These are phyloP conservation scores for Tolypocladium endophyticum DNA, from an alignment of 2,329 filamentous ascomycete genomes.

Conservation along the genomic window DNA sequence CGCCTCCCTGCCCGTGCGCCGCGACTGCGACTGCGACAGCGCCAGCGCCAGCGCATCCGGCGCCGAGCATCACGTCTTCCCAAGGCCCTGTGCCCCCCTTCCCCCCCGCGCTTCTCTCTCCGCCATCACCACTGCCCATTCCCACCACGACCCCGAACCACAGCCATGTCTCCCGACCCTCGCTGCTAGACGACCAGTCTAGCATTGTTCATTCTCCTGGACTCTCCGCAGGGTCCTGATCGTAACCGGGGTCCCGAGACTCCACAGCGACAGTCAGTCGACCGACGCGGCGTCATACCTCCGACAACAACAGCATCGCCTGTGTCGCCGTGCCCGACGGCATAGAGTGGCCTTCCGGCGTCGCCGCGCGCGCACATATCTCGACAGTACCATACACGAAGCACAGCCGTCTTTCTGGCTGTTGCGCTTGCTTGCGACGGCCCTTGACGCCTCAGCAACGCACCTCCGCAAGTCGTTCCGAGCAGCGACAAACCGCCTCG, in stretches of 20 bases:
- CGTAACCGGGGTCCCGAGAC: constrained; percentile 5
- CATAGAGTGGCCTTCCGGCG: not conserved
- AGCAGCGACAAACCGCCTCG: not conserved
- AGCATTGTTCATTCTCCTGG: constrained; percentile 10
- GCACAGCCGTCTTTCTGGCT: not conserved
- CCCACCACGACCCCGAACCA: not conserved
- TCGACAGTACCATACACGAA: not conserved
- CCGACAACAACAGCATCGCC: not conserved
- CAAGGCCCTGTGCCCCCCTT: not conserved
- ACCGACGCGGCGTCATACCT: not conserved
- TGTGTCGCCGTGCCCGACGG: not conserved
- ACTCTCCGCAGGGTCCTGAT: constrained; percentile 8
- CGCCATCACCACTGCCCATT: constrained; percentile 3
- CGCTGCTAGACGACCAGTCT: constrained; percentile 13
- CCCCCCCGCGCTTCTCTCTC: constrained; percentile 1
- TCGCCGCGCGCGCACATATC: not conserved
- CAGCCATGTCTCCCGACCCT: constrained; percentile 10
- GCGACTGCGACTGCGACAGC: not conserved
- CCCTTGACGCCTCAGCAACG: not conserved
- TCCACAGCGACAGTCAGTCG: not conserved
- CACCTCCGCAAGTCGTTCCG: not conserved
- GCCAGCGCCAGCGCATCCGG: not conserved
- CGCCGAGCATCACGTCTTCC: not conserved
- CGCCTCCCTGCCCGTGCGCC: not conserved
- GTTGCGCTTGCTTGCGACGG: not conserved